These are phyloP conservation scores for Suhomyces terraborum DNA, from an alignment of 1,139 yeast genomes.

Conservation along the genomic window DNA sequence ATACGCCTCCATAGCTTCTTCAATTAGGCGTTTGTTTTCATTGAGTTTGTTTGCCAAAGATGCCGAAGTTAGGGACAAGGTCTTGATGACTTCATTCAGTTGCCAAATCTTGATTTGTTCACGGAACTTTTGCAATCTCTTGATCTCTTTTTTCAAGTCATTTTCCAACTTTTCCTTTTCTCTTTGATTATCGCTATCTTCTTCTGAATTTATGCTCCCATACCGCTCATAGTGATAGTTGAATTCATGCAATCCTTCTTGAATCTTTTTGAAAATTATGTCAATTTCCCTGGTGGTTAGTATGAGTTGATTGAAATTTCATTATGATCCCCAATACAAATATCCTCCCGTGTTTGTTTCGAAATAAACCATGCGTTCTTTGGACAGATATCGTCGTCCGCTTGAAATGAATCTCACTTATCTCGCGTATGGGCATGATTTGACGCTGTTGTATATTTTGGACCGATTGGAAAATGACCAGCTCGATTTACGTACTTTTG, in stretches of 20 bases:
- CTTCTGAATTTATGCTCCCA: conserved; percentile 33
- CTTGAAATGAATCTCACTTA: neutral
- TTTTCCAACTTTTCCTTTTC: conserved; percentile 30
- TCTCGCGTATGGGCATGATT: neutral
- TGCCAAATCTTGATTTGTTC: conserved; percentile 36
- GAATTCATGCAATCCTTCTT: conserved; percentile 33
- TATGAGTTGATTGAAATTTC: neutral
- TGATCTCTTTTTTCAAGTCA: conserved; percentile 32
- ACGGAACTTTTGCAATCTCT: conserved; percentile 31
- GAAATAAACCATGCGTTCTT: no score
- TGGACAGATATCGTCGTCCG: no score
- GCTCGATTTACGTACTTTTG: conserved; percentile 41
- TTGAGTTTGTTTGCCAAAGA: conserved; percentile 31
- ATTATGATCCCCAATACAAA: neutral
- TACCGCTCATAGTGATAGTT: conserved; percentile 50
- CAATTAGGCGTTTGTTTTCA: conserved; percentile 45
- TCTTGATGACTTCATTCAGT: conserved; percentile 44
- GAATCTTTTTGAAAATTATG: conserved; percentile 31
- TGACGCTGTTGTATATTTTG: neutral
- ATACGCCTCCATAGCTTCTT: conserved; percentile 53
- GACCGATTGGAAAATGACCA: neutral
- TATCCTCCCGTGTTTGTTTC: no score
- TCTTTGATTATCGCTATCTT: conserved; percentile 34
- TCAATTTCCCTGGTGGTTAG: conserved; percentile 26
- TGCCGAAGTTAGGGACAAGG: conserved; percentile 18